Evolutionary conservation across 768 basidiomycete species (phyloP), one percentile per base, ranked within the genome.

Genomic region (Agaricus blazei): DNA sequence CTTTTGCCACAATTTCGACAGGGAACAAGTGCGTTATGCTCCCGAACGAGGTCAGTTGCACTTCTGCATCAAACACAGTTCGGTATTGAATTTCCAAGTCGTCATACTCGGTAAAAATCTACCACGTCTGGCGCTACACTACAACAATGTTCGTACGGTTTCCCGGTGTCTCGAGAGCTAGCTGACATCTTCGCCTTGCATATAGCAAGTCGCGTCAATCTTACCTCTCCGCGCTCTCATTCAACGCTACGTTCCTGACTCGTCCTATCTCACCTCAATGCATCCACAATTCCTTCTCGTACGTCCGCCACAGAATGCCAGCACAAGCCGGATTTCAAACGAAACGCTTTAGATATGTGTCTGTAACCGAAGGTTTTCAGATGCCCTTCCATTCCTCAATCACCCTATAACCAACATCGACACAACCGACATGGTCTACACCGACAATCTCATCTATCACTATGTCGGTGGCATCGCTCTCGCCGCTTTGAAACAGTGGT

Each of bases 391-490:
- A 1, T 63, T 93, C 15, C 80, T 93, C 9, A 48, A 64, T 9
- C 64, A 72, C n/a, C 83, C 87, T 15, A 86, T 93, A 59, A 82
- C 82, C 11, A 74, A 80, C 42, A 77, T 93, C 54, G 84, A 87
- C 65, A 76, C 71, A 2, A 82, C 81, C 2, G 88, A 91, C 57
- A 71, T 95, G 52, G 70, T 67, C 31, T 93, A 91, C 70, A 84
- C 80, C 59, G 93, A 94, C 67, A 87, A 87, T 62, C 76, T 96
- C 24, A 70, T 80, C n/a, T 93, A 93, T 65, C 90, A 94, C 72
- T 93, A 93, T 67, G 72, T 82, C 2, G 91, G 87, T 3, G 93
- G 90, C 1, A 73, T 89, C n/a, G 79, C 78, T 0, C 74, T 87
- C 1, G 79, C 80, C 0, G 82, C 82, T 0, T 72, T 90, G 42